Base-by-base conservation (phyloP, 129 eudicot genomes). In the Ambrosia trifida region DNA sequence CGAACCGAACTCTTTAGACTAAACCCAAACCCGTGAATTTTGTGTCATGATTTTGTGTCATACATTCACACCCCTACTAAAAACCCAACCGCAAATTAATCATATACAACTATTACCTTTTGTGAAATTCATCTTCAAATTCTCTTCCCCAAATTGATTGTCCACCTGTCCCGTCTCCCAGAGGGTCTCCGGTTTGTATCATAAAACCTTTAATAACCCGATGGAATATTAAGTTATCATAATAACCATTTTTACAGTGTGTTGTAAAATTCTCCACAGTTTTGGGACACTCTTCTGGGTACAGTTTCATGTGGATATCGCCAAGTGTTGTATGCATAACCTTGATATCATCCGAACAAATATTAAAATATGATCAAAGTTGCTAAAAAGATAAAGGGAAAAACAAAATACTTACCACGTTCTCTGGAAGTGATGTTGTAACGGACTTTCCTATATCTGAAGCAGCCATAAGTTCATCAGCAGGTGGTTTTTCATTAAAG, bases 131-230 rank as follows among this genome's bases (percentile, higher is more conserved):
- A 65, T 94, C 99, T 72, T 94, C 99, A 38, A 94, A 94, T 80
- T 94, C 97, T 83, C 97, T 74, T 56, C 99, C 99, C 99, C 99
- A 94, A 57, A 94, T 94, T 62, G 99, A 94, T 79, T 94, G 99
- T n/a, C 99, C 99, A 59, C 99, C 99, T 11, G 99, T 94, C 53
- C 99, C 99, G 73, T 95, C 99, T 81, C 97, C 97, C 63, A 95
- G 75, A 11, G 99, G 99, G 79, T 95, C 99, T 81, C 99, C 99
- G 2, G 99, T 94, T 78, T 94, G 99, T 64, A 95, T 72, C 99
- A 95, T 95, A 75, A 95, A 95, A 30, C 99, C 99, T 78, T 76
- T 95, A 68, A 95, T 95, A 70, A 95, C 99, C 32, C 99, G 91
- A 79, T 95, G 99, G 75, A 95, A 95, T 41, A 90, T 95, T 75